Base-by-base conservation (phyloP, 1,139 yeast species). In the Kazachstania sp. region DNA sequence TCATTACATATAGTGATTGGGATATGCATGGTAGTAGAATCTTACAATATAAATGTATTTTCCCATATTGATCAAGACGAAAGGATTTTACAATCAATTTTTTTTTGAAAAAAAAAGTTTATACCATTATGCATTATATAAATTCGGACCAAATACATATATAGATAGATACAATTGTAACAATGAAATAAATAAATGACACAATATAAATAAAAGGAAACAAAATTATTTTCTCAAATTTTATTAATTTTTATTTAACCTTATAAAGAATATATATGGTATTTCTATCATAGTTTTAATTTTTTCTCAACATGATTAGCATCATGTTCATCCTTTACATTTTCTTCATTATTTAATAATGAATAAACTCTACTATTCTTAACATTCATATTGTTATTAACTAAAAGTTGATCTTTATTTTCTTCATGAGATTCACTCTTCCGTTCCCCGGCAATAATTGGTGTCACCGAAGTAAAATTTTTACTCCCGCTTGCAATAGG, bases 1-100 rank as follows among this genome's bases (percentile, higher is more conserved):
- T 95, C 90, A 78, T 94, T 40, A 74, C 81, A 8, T 70, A 69
- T 32, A 71, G 73, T 16, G 97, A 92, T 60, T 92, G 97, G 97
- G 95, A 86, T 57, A 63, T 81, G 50, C 71, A 88, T 48, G 95
- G 95, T 20, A 74, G 83, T 48, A 73, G 98, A 58, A 71, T 85
- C 42, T 70, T 92, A 55, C 92, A 85, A 66, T 85, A 88, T 66
- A 86, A 87, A 65, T 78, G 87, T 51, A 70, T 90, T 53, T 90
- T 88, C 66, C 79, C 81, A 57, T 88, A 85, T 59, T 87, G 66
- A 54, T n/a, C 11, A 12, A 15, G 18, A 15, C n/a, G n/a, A 15
- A 32, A n/a, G n/a, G n/a, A n/a, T n/a, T n/a, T n/a, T n/a, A n/a
- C n/a, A n/a, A n/a, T n/a, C n/a, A n/a, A n/a, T n/a, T n/a, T n/a